A percentile compares a stretch with the other conserved stretches of the same genome.
Evolutionary conservation across 495 filamentous ascomycete genomes (phyloP).

Genomic region (Xylaria nigripes): DNA sequence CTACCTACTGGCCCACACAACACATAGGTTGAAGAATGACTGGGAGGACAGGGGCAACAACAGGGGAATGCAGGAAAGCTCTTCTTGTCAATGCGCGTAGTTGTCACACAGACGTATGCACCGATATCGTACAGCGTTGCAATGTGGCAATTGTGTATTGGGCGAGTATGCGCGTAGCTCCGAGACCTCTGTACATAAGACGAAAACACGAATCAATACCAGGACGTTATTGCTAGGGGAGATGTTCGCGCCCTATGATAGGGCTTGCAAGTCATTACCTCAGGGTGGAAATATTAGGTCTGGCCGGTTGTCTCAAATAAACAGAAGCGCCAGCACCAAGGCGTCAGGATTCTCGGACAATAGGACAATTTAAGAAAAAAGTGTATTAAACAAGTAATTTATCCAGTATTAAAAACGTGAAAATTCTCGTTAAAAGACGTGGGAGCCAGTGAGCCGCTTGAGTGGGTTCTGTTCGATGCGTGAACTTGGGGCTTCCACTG

Average conservation of each 20-base stretch:
- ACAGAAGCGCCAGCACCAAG: not conserved
- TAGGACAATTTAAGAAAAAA: slow-evolving; percentile 1
- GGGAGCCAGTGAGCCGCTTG: not conserved
- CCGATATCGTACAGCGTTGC: not conserved
- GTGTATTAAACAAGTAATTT: slow-evolving; percentile 14
- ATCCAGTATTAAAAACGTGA: slow-evolving; percentile 5
- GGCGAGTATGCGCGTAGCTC: not conserved
- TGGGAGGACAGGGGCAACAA: not conserved
- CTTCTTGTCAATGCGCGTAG: slow-evolving; percentile 1
- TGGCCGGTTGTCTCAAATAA: slow-evolving; percentile 1
- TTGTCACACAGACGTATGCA: not conserved
- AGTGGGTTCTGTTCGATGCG: not conserved
- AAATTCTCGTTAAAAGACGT: too few species aligned
- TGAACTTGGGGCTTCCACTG: not conserved
- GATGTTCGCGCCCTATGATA: not conserved
- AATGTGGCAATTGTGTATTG: not conserved
- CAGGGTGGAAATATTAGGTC: not conserved
- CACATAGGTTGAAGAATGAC: not conserved
- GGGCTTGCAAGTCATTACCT: slow-evolving; percentile 3
- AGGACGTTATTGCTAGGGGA: not conserved
- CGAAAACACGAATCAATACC: not conserved
- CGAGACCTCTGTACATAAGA: not conserved
- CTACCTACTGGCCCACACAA: not conserved
- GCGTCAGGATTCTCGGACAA: not conserved
- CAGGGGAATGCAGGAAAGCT: slow-evolving; percentile 2